These are phyloP conservation scores for Penicillium silybi DNA, from an alignment of 495 filamentous ascomycete species.

Conservation along the genomic window DNA sequence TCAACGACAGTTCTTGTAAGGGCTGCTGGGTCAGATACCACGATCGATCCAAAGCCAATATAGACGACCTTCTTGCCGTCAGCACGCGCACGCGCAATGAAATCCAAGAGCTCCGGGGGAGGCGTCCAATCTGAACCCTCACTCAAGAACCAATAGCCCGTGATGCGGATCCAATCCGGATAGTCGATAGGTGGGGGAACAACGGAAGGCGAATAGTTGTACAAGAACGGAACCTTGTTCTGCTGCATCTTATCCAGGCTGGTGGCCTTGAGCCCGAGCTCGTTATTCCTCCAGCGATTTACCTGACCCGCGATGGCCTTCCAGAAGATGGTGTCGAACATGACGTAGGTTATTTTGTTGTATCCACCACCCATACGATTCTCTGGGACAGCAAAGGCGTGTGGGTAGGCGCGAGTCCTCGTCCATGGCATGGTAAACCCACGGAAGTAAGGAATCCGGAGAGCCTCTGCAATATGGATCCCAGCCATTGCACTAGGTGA, in stretches of 20 bases:
- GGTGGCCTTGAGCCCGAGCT: conserved; percentile 73
- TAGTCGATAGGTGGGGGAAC: conserved; percentile 92
- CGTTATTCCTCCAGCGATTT: conserved; percentile 85
- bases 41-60: conserved; percentile 93
- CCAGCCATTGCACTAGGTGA: conserved; percentile 97
- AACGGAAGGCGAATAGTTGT: conserved; percentile 92
- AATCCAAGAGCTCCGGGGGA: conserved; percentile 66
- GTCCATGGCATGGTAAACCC: conserved; percentile 99
- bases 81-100: conserved; percentile 72
- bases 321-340: conserved; percentile 98
- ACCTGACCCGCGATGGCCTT: conserved; percentile 86
- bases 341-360: conserved; percentile 92
- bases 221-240: conserved; percentile 95
- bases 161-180: conserved; percentile 95
- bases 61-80: conserved; percentile 94
- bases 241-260: conserved; percentile 87
- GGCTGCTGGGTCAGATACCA: conserved; percentile 84
- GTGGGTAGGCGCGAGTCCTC: conserved; percentile 89
- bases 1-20: conserved; percentile 88
- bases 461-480: conserved; percentile 96
- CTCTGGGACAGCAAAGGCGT: conserved; percentile 93
- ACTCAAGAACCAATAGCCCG: conserved; percentile 96
- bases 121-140: conserved; percentile 75
- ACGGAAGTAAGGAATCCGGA: conserved; percentile 92
- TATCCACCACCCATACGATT: conserved; percentile 92